phyloP scores from a whole-genome alignment of 2,329 filamentous ascomycete species.

The Capronia epimyces region DNA sequence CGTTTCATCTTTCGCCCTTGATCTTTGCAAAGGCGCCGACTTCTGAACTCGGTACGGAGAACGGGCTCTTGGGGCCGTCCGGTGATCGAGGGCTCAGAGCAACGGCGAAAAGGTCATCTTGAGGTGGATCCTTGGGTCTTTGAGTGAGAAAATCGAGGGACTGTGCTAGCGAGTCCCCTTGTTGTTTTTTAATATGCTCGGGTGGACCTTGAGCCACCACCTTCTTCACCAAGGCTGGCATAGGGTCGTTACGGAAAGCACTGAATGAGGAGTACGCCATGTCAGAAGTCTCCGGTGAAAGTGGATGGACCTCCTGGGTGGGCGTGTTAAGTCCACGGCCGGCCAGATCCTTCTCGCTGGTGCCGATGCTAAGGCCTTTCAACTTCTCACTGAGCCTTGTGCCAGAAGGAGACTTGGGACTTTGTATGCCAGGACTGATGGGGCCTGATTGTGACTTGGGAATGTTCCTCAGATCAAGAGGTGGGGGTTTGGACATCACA shows the following conservation, averaged over 20 bases:
- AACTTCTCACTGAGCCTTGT: conserved; percentile 72
- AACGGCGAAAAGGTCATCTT: conserved; percentile 77
- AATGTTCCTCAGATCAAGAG: conserved; percentile 29
- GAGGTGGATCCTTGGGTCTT: conserved; percentile 49
- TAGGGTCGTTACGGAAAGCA: conserved; percentile 49
- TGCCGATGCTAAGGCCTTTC: conserved; percentile 71
- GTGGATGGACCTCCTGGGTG: conserved; percentile 40
- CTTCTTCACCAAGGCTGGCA: conserved; percentile 26
- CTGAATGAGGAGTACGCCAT: conserved; percentile 59
- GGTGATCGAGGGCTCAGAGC: conserved; percentile 81
- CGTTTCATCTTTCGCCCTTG: conserved; percentile 25
- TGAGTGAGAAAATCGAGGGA: conserved; percentile 31
- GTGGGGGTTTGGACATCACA: conserved; percentile 41
- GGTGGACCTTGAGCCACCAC: conserved; percentile 39
- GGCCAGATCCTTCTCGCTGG: conserved; percentile 60
- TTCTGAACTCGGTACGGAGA: conserved; percentile 53
- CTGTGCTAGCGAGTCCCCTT: conserved; percentile 31
- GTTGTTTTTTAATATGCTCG: conserved; percentile 36
- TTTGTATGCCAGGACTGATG: conserved; percentile 55
- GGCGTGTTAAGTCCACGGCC: conserved; percentile 25
- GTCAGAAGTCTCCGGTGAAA: conserved; percentile 60
- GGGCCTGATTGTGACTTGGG: conserved; percentile 36
- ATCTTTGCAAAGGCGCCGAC: conserved; percentile 29
- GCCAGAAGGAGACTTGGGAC: conserved; percentile 51
- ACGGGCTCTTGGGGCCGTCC: conserved; percentile 79